These are phyloP conservation scores for Schwanniomyces yamadae DNA, from an alignment of 805 yeast genomes.

Conservation along the genomic window DNA sequence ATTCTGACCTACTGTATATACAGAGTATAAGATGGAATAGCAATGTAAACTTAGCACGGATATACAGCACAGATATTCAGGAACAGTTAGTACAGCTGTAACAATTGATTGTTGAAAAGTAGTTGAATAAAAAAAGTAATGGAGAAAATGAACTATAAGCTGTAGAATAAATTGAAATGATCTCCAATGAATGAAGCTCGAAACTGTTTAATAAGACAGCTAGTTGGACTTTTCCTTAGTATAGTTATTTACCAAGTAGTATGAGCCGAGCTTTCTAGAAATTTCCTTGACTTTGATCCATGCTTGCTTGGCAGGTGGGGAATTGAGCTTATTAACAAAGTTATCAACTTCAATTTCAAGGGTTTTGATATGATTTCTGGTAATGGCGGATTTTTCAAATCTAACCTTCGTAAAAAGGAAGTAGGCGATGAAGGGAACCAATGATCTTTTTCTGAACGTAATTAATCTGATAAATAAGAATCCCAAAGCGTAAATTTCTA, in stretches of 20 bases:
- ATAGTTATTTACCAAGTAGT: slow-evolving; percentile 34
- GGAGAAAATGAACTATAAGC: too few relatives aligned
- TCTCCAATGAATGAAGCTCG: too few relatives aligned
- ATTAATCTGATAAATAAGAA: slow-evolving; percentile 51
- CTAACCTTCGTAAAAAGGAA: slow-evolving; percentile 70
- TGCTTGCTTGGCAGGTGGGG: slow-evolving; percentile 34
- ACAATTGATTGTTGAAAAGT: too few relatives aligned
- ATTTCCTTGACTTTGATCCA: slow-evolving; percentile 37
- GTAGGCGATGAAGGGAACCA: slow-evolving; percentile 56
- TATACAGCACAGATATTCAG: too few relatives aligned
- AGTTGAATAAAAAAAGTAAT: too few relatives aligned
- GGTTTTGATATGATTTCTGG: slow-evolving; percentile 64
- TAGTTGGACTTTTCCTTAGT: slow-evolving; percentile 35
- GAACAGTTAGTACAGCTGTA: too few relatives aligned
- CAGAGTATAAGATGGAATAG: too few relatives aligned
- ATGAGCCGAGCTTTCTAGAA: slow-evolving; percentile 26
- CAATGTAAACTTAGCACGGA: too few relatives aligned
- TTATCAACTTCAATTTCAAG: slow-evolving; percentile 55
- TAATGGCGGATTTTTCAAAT: slow-evolving; percentile 71
- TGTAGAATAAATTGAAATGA: too few relatives aligned
- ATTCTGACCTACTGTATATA: too few relatives aligned
- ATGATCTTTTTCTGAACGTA: slow-evolving; percentile 61
- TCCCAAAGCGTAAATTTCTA: slow-evolving; percentile 44
- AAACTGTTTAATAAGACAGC: too few relatives aligned
- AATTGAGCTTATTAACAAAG: slow-evolving; percentile 23